Evolutionary conservation across 768 basidiomycete species (phyloP), one percentile per base, ranked within the genome.

Genomic region (Boletus eberwhitei): DNA sequence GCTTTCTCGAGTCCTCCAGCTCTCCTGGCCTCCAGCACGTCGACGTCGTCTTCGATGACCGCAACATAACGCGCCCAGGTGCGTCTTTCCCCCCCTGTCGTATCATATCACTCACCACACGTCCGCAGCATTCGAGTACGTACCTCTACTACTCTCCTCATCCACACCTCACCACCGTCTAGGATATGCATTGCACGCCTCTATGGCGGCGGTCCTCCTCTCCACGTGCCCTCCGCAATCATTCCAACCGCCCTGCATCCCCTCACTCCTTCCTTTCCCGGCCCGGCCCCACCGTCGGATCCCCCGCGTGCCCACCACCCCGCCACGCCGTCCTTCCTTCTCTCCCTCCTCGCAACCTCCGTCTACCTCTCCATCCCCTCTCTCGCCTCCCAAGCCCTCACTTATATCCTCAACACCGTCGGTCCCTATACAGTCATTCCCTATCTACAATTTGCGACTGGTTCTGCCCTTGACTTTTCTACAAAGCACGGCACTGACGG

Each of bases 51-150:
- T 88, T 94, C 58, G 86, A 93, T 64, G 93, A 95, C 66, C 80
- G 75, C 16, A 96, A 95, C 65, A 95, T 96, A 66, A 92, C 92
- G 8, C 79, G 93, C 60, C 82, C 90, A 68, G 90, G 90, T 90
- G 39, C 62, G 84, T 75, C 16, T 19, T 31, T 19, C 55, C 2
- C 31, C 46, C 8, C 35, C 16, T 44, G n/a, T 14, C 48, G 11
- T 4, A 13, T 35, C 36, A 32, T 37, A 21, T 45, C 31, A 13
- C 58, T 48, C 44, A 52, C 48, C 32, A 46, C 47, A 17, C 54
- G 46, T 64, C 64, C 44, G 52, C 63, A 89, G 93, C 93, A 13
- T 96, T 97, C 68, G 93, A 95, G 92, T 93, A 73, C 71, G 92
- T 81, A 11, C 40, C 4, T 24, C 40, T 19, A 32, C 41, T 44